Base-by-base conservation (phyloP, 2,329 filamentous ascomycete genomes). In the Mycocentrospora acerina region DNA sequence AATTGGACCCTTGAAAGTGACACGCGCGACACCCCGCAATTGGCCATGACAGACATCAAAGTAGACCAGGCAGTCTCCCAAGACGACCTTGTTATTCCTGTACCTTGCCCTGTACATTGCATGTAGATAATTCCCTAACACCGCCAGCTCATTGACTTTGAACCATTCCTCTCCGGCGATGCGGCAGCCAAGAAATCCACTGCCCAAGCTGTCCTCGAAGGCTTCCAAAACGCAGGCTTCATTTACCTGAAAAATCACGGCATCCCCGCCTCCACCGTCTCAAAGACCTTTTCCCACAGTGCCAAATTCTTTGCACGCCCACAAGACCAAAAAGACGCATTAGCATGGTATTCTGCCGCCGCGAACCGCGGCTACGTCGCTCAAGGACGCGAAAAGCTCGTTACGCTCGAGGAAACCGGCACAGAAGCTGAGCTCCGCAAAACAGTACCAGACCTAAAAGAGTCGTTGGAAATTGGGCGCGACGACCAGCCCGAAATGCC, bases 141-240 rank as follows among this genome's bases (percentile, higher is more conserved):
- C 14, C 5, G 2, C 6, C 42, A 90, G 86, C 77, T 90, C 55
- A 86, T 90, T 60, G 83, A 94, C 74, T 90, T 94, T 64, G 81
- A 80, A 10, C 75, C 75, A 29, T 93, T 90, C 67, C 79, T 88
- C 33, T 68, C 76, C 40, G 85, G 85, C 24, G 75, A 77, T 14
- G 71, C 78, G 0, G 57, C 74, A 8, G 73, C 85, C 51, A 85
- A 84, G 53, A 71, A 76, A 34, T 69, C 77, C 29, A 82, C 86
- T 1, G 90, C 89, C 15, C 69, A 81, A 36, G 80, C 85, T 27
- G 83, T 95, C 52, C 81, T 91, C 10, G 62, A 81, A 36, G 90
- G 88, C 28, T 95, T 96, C 72, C 86, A 90, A 57, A 84, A 79
- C 2, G 86, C 90, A 2, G 90, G 90, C 40, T 95, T 96, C 73